phyloP scores from a whole-genome alignment of 2,329 filamentous ascomycete genomes.

The Kalaharituber pfeilii region DNA sequence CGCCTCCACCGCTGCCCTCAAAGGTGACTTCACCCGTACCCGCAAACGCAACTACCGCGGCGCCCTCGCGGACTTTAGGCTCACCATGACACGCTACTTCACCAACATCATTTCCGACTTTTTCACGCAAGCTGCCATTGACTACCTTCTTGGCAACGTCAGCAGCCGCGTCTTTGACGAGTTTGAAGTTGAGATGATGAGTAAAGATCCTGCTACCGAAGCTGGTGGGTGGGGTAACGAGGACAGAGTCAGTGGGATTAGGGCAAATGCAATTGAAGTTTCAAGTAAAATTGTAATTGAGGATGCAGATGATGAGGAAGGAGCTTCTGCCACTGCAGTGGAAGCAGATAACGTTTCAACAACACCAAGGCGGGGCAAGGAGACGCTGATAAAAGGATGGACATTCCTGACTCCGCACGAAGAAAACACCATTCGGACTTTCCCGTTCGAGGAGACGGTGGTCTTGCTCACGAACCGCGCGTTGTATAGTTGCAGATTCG shows the following conservation, averaged over 20 bases:
- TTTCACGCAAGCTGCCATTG: constrained; percentile 86
- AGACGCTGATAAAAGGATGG: constrained; percentile 81
- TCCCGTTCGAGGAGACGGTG: constrained; percentile 75
- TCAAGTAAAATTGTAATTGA: constrained; percentile 73
- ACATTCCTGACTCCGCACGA: constrained; percentile 59
- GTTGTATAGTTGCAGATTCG: constrained; percentile 76
- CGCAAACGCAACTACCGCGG: constrained; percentile 79
- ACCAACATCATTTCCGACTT: constrained; percentile 95
- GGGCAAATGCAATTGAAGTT: constrained; percentile 77
- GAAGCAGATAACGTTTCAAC: background rate
- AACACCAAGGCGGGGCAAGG: too few species aligned
- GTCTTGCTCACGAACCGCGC: constrained; percentile 71
- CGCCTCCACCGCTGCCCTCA: constrained; percentile 84
- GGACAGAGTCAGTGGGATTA: constrained; percentile 52
- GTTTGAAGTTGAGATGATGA: constrained; percentile 87
- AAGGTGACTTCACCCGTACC: constrained; percentile 89
- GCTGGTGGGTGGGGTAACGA: background rate
- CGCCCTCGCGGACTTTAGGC: constrained; percentile 73
- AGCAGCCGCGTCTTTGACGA: constrained; percentile 76
- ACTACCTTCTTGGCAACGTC: constrained; percentile 81
- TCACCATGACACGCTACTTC: constrained; percentile 65
- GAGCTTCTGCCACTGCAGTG: background rate
- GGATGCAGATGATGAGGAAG: constrained; percentile 34
- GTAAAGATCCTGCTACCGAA: constrained; percentile 54
- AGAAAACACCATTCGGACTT: constrained; percentile 32